Evolutionary conservation across 768 basidiomycete genomes (phyloP).

Genomic region (Kwoniella shandongensis): DNA sequence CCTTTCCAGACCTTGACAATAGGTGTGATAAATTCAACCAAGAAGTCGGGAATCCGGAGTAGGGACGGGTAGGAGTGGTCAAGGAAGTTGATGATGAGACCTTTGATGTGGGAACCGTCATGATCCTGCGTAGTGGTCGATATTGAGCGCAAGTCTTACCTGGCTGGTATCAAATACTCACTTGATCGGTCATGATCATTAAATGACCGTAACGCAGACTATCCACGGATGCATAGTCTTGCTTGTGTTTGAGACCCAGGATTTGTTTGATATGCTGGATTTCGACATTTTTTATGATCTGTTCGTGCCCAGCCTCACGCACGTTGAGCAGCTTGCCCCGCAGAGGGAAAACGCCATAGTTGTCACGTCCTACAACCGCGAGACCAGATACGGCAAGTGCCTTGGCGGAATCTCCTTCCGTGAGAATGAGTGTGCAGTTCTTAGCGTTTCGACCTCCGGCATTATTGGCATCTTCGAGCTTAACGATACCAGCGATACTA

Average conservation of each 20-base stretch:
- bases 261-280: constrained; percentile 98
- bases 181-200: constrained; percentile 99
- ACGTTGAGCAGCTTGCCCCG: constrained; percentile 97
- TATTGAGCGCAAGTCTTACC: not conserved
- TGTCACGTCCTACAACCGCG: constrained; percentile 89
- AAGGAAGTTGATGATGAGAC: constrained; percentile 95
- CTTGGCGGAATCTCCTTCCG: constrained; percentile 99
- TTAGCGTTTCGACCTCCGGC: constrained; percentile 79
- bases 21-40: constrained; percentile 97
- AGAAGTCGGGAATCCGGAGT: constrained; percentile 81
- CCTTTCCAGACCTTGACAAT: constrained; percentile 90
- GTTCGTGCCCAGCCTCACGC: constrained; percentile 90
- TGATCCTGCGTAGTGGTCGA: constrained; percentile 74
- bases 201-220: constrained; percentile 86
- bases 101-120: constrained; percentile 99
- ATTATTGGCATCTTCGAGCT: constrained; percentile 95
- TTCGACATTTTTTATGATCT: constrained; percentile 98
- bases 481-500: constrained; percentile 85
- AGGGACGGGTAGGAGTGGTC: constrained; percentile 96
- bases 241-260: constrained; percentile 91
- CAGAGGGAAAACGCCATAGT: constrained; percentile 96
- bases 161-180: constrained; percentile 51
- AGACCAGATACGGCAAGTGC: constrained; percentile 92
- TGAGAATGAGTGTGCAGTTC: constrained; percentile 90
- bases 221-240: constrained; percentile 69